Base-by-base conservation (phyloP, 2,329 filamentous ascomycete species). In the Pseudogymnoascus sp. region DNA sequence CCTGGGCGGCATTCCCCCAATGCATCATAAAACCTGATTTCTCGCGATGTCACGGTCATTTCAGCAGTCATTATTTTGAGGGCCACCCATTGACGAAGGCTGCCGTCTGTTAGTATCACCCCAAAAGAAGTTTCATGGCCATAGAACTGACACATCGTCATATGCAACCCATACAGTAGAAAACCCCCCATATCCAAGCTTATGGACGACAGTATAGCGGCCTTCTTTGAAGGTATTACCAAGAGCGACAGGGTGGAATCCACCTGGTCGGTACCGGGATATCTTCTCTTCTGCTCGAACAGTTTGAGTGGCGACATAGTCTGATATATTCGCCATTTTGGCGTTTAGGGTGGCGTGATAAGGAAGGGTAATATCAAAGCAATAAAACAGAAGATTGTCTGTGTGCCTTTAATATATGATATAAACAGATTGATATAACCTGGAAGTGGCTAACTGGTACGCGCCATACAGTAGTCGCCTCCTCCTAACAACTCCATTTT, bases 111-210 rank as follows among this genome's bases (percentile, higher is more conserved):
- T 11, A 55, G 16, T 11, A 55, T 35, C 49, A 33, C 11, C 10
- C 11, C 6, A 33, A 21, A 45, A 29, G 8, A 3, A n/a, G 11
- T 39, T 4, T 33, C 14, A 6, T 19, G 16, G 29, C 31, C 14
- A 35, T 33, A 21, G 49, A 19, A 64, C 35, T 65, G 55, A 61
- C 6, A 61, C 21, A 2, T 14, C 61, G 39, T 69, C 67, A 35
- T 61, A 63, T 52, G 64, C 68, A 61, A 70, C 67, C 69, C 69
- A 70, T 29, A 71, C 68, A 2, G 66, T 69, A 33, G 63, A 65
- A 21, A 64, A 68, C 1, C 66, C 66, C 14, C 69, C 69, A 19
- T 59, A 59, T 6, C 68, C 69, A 19, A 69, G 66, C 62, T 69
- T 70, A 55, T 69, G 63, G 16, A 69, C 43, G 60, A 70, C 64